A percentile compares a stretch with the other conserved stretches of the same genome.
phyloP scores from a whole-genome alignment of 148 eudicot genomes.

The Limonium bicolor region DNA sequence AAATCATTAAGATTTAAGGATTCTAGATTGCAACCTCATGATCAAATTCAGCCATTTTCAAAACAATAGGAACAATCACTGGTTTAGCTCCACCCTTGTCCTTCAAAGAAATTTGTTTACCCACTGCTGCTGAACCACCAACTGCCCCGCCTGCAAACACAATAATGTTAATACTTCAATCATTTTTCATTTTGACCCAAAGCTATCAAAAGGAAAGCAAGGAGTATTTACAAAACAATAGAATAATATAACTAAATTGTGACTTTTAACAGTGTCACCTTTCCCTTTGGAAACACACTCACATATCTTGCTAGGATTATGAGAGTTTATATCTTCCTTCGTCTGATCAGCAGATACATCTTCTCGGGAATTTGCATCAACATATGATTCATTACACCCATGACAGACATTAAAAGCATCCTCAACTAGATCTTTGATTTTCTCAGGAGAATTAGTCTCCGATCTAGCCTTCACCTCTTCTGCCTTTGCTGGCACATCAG shows the following conservation, averaged over 20 bases:
- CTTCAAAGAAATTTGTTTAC: slow-evolving; percentile 25
- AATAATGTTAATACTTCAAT: slow-evolving; percentile 6
- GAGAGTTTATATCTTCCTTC: slow-evolving; percentile 20
- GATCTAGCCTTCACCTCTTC: slow-evolving; percentile 21
- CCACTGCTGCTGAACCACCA: slow-evolving; percentile 30
- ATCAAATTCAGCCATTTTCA: slow-evolving; percentile 96
- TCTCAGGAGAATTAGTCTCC: slow-evolving; percentile 16
- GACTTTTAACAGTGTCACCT: slow-evolving; percentile 17
- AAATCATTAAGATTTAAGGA: not conserved
- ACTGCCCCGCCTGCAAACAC: slow-evolving; percentile 31
- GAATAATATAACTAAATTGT: not conserved
- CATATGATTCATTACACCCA: slow-evolving; percentile 7
- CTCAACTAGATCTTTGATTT: slow-evolving; percentile 13
- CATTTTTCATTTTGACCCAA: not conserved
- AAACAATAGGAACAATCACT: slow-evolving; percentile 77
- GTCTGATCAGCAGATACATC: slow-evolving; percentile 14
- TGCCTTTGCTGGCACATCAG: slow-evolving; percentile 24
- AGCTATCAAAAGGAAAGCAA: not conserved
- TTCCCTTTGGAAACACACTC: slow-evolving; percentile 18
- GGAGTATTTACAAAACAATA: not conserved
- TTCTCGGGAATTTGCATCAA: slow-evolving; percentile 21
- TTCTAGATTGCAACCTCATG: slow-evolving; percentile 53
- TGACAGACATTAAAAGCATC: slow-evolving; percentile 14
- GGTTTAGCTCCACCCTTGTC: slow-evolving; percentile 75
- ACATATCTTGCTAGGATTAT: slow-evolving; percentile 25